Conservation (phyloP, 2,329 filamentous ascomycete species). For the Apiospora hydei region DNA sequence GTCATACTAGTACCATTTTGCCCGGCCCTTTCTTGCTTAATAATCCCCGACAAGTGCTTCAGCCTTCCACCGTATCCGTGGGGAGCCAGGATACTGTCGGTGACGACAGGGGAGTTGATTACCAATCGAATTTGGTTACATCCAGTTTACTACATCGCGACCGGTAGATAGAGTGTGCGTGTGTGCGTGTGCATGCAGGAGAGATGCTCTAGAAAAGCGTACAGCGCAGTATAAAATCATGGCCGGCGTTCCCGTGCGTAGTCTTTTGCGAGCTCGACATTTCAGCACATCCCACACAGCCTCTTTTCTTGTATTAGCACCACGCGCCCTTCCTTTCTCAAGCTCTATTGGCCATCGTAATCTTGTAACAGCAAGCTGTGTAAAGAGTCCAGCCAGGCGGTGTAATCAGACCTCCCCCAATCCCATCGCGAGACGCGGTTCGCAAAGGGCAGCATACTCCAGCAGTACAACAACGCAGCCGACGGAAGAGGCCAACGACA, state of each 20-base stretch:
- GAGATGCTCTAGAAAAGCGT: not conserved
- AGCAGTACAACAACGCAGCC: constrained; percentile 21
- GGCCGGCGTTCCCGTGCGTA: not conserved
- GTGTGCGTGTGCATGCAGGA: not conserved
- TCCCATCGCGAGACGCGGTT: not conserved
- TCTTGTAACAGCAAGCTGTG: not conserved
- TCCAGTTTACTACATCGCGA: not conserved
- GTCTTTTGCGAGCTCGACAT: constrained; percentile 4
- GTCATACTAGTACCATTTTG: not conserved
- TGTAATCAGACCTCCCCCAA: not conserved
- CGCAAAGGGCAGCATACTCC: constrained; percentile 25
- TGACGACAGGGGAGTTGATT: not conserved
- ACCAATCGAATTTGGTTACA: not conserved
- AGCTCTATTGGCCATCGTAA: not conserved
- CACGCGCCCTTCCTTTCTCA: not conserved
- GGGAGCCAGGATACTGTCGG: not conserved
- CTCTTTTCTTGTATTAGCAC: not conserved
- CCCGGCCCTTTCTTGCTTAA: not conserved
- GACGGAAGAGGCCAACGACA: constrained; percentile 26
- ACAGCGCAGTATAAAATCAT: not conserved
- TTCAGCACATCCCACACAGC: not conserved
- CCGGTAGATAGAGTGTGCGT: not conserved
- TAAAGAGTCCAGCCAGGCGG: not conserved
- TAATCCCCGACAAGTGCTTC: not conserved
- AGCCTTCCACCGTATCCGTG: not conserved